These are phyloP conservation scores for Penicillium canescens DNA, from an alignment of 495 filamentous ascomycete species.

Conservation along the genomic window DNA sequence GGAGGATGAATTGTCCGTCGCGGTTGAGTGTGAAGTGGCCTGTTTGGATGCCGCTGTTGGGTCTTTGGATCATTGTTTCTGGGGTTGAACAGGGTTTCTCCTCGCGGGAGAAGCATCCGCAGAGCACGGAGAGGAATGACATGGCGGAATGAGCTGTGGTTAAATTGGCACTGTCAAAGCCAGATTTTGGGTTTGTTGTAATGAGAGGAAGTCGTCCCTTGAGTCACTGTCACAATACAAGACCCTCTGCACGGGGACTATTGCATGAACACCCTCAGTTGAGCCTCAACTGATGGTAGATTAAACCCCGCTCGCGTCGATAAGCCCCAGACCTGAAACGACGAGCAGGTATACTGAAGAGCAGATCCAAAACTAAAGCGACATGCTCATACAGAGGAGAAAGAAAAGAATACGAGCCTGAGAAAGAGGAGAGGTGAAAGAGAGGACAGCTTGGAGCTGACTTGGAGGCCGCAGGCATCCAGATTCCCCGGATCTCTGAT, in stretches of 20 bases:
- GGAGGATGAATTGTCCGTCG: slow-evolving; percentile 24
- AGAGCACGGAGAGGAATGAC: slow-evolving; percentile 31
- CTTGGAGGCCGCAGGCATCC: slow-evolving; percentile 23
- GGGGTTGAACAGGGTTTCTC: slow-evolving; percentile 12
- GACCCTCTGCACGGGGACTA: neutral
- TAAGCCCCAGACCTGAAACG: slow-evolving; percentile 1
- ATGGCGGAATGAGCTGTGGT: slow-evolving; percentile 10
- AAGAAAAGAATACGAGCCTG: no score
- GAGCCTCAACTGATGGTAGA: slow-evolving; percentile 8
- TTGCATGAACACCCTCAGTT: slow-evolving; percentile 3
- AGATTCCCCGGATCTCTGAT: slow-evolving; percentile 19
- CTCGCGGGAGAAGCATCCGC: slow-evolving; percentile 27
- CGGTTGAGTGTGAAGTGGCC: slow-evolving; percentile 20
- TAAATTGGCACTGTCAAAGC: neutral
- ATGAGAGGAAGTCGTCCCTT: neutral
- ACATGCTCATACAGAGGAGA: neutral
- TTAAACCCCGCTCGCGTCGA: slow-evolving; percentile 5
- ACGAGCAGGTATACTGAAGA: neutral
- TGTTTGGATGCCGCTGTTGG: slow-evolving; percentile 53
- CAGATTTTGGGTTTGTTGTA: neutral
- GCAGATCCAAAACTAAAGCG: neutral
- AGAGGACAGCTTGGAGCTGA: slow-evolving; percentile 9
- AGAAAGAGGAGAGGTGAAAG: slow-evolving; percentile 1
- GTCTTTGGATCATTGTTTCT: slow-evolving; percentile 15
- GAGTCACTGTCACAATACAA: neutral